phyloP scores from a whole-genome alignment of 2,329 filamentous ascomycete species.

The Penicillium sp. region DNA sequence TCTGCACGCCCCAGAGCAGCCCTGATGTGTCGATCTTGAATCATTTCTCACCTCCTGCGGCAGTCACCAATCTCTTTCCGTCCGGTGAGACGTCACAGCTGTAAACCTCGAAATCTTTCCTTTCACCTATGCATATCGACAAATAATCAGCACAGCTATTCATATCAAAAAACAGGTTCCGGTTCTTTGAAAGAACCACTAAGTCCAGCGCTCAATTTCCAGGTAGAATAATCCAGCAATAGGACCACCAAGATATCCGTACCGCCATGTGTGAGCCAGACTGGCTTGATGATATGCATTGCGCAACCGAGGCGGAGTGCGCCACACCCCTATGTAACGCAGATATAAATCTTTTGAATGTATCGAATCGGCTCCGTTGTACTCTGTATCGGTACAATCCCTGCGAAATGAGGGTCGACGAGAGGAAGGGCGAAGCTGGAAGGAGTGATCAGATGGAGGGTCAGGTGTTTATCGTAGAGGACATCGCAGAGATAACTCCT shows the following conservation, averaged over 20 bases:
- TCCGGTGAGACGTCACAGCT: conserved; percentile 97
- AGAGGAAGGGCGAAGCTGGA: neutral
- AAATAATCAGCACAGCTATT: neutral
- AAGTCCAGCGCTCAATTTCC: neutral
- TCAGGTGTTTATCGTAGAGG: conserved; percentile 19
- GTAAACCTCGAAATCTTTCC: conserved; percentile 98
- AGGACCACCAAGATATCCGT: conserved; percentile 16
- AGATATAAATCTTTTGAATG: neutral
- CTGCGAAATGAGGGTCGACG: neutral
- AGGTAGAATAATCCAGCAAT: neutral
- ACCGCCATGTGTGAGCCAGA: conserved; percentile 94
- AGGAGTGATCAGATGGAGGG: conserved; percentile 5
- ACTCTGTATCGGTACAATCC: neutral
- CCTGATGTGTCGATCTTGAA: neutral
- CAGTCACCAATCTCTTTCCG: conserved; percentile 86
- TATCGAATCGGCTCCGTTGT: neutral
- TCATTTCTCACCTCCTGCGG: conserved; percentile 72
- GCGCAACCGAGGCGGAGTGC: conserved; percentile 14
- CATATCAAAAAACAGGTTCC: neutral
- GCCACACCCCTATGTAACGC: neutral
- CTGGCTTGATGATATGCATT: conserved; percentile 90
- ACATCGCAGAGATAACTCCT: conserved; percentile 31
- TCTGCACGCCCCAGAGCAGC: neutral
- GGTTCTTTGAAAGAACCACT: rapidly evolving
- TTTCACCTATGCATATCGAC: conserved; percentile 64